Evolutionary conservation across 2,329 filamentous ascomycete species (phyloP).

Genomic region (Verticillium alfalfae): DNA sequence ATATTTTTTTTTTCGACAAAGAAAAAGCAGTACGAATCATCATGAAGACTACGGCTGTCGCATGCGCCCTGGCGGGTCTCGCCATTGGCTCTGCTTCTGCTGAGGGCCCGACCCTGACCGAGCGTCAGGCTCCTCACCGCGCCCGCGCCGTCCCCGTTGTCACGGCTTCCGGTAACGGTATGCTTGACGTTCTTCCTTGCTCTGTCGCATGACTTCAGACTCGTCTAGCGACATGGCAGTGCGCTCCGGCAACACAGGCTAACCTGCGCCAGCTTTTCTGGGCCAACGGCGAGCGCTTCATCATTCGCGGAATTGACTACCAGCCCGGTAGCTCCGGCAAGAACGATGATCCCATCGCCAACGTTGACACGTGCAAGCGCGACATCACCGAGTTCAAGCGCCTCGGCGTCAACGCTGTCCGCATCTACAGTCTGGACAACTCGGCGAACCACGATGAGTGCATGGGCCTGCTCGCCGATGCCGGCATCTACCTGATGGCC

Average conservation of each 20-base stretch:
- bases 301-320: constrained; percentile 56
- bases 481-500: constrained; percentile 86
- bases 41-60: constrained; percentile 22
- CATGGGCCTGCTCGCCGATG: constrained; percentile 75
- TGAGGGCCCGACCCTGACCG: constrained; percentile 16
- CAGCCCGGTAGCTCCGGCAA: constrained; percentile 53
- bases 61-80: constrained; percentile 42
- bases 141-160: constrained; percentile 44
- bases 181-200: not conserved
- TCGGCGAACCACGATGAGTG: constrained; percentile 69
- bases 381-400: constrained; percentile 79
- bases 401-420: constrained; percentile 84
- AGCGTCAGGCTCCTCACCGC: constrained; percentile 38
- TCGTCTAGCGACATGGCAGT: not conserved
- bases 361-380: constrained; percentile 64
- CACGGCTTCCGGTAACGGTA: constrained; percentile 48
- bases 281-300: constrained; percentile 47
- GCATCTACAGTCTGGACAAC: constrained; percentile 92
- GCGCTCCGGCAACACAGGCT: too few relatives aligned
- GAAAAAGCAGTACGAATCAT: not conserved
- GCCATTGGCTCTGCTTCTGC: constrained; percentile 39
- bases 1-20: not conserved
- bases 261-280: constrained; percentile 39
- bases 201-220: not conserved
- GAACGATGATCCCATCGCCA: constrained; percentile 69